phyloP scores from a whole-genome alignment of 2,329 filamentous ascomycete species.

The Capronia coronata region DNA sequence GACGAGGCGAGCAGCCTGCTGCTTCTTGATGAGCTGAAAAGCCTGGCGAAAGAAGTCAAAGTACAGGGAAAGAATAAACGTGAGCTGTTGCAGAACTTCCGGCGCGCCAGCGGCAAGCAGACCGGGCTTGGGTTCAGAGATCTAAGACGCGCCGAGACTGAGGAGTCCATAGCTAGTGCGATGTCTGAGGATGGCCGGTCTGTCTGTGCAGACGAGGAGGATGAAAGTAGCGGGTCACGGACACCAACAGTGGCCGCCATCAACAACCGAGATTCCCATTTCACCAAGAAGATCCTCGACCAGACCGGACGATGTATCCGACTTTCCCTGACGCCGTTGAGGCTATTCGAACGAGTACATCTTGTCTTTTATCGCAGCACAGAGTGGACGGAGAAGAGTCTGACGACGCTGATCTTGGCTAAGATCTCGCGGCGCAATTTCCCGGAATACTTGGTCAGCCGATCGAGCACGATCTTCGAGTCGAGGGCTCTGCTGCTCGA shows the following conservation, averaged over 20 bases:
- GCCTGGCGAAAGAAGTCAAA: conserved; percentile 76
- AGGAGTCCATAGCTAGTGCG: conserved; percentile 41
- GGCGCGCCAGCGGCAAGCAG: conserved; percentile 67
- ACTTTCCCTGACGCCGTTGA: conserved; percentile 64
- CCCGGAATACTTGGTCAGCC: conserved; percentile 80
- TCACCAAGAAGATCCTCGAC: conserved; percentile 67
- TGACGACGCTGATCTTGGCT: conserved; percentile 89
- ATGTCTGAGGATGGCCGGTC: conserved; percentile 30
- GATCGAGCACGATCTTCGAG: conserved; percentile 81
- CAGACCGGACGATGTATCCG: conserved; percentile 78
- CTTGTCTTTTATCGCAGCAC: conserved; percentile 93
- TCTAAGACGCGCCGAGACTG: conserved; percentile 58
- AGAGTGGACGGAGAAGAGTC: conserved; percentile 94
- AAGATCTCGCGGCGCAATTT: conserved; percentile 85
- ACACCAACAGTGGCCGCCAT: conserved; percentile 29
- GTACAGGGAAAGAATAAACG: conserved; percentile 81
- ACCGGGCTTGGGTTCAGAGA: conserved; percentile 64
- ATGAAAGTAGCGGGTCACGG: conserved; percentile 31
- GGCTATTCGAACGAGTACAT: conserved; percentile 88
- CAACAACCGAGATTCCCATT: conserved; percentile 64
- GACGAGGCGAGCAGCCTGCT: conserved; percentile 79
- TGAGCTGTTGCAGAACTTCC: conserved; percentile 68
- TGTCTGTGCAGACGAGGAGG: conserved; percentile 36
- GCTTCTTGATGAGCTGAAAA: conserved; percentile 80
- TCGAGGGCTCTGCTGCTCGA: conserved; percentile 71